Conservation (phyloP, 192 early-diverging fungal species). For the Paraglomus brasilianum region DNA sequence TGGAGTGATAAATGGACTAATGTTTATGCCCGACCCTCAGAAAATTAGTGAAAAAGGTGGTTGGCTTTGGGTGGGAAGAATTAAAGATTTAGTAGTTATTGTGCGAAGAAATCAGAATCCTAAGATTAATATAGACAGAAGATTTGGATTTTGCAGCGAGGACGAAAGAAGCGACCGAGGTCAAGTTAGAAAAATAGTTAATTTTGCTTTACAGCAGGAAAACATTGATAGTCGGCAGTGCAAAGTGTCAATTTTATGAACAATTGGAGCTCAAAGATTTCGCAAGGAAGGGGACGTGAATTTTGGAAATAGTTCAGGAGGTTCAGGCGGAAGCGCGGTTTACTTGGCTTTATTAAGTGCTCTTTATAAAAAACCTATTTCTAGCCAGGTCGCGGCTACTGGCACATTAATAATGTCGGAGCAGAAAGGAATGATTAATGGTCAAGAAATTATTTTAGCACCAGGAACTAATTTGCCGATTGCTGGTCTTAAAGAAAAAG, state of each 20-base stretch:
- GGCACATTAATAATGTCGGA: background rate
- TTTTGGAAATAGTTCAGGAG: background rate
- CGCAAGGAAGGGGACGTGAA: background rate
- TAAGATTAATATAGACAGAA: background rate
- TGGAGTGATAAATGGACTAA: background rate
- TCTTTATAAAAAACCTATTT: constrained; percentile 1
- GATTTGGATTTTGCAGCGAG: background rate
- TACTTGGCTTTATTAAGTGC: background rate
- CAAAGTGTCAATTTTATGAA: background rate
- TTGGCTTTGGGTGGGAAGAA: background rate
- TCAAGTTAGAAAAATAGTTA: background rate
- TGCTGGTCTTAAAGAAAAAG: background rate
- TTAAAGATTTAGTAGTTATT: background rate
- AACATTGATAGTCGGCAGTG: background rate
- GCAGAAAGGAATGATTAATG: background rate
- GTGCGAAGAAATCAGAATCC: background rate
- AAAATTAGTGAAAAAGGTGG: background rate
- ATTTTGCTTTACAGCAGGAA: background rate
- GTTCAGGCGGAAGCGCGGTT: background rate
- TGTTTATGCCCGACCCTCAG: background rate
- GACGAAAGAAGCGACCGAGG: background rate
- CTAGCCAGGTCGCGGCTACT: background rate
- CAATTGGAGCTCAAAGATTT: background rate
- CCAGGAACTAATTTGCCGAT: constrained; percentile 17
- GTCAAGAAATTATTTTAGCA: constrained; percentile 2